Conservation (phyloP, 2,329 filamentous ascomycete genomes). For the Arthroderma uncinatum region DNA sequence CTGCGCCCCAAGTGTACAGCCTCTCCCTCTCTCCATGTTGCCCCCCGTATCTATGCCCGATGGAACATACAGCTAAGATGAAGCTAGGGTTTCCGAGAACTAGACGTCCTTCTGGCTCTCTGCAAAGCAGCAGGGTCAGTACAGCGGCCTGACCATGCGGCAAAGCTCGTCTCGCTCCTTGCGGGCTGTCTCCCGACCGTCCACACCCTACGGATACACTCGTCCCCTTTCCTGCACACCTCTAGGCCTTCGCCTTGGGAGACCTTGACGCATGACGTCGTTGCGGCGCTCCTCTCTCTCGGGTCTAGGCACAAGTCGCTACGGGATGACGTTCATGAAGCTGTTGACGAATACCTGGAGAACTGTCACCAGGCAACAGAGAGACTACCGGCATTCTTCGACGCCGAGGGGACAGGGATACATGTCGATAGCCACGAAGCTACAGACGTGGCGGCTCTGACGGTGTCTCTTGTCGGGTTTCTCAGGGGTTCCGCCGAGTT, state of each 20-base stretch:
- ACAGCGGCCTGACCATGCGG: constrained; percentile 58
- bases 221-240: constrained; percentile 70
- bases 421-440: constrained; percentile 44
- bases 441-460: constrained; percentile 60
- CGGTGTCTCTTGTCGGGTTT: constrained; percentile 81
- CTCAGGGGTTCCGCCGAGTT: constrained; percentile 69
- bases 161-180: constrained; percentile 67
- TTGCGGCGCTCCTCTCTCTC: constrained; percentile 68
- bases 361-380: constrained; percentile 55
- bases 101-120: constrained; percentile 80
- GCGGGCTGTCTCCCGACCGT: constrained; percentile 77
- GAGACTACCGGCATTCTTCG: constrained; percentile 44
- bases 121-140: constrained; percentile 80
- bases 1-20: constrained; percentile 4
- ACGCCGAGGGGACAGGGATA: constrained; percentile 42
- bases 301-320: constrained; percentile 62
- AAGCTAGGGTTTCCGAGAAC: constrained; percentile 67
- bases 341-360: constrained; percentile 60
- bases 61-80: not conserved
- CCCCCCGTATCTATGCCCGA: not conserved
- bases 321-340: constrained; percentile 53
- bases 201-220: constrained; percentile 63
- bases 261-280: constrained; percentile 64
- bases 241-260: constrained; percentile 86
- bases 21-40: not conserved